Conservation (phyloP, 306 rosid genomes). For the Oemleria cerasiformis region DNA sequence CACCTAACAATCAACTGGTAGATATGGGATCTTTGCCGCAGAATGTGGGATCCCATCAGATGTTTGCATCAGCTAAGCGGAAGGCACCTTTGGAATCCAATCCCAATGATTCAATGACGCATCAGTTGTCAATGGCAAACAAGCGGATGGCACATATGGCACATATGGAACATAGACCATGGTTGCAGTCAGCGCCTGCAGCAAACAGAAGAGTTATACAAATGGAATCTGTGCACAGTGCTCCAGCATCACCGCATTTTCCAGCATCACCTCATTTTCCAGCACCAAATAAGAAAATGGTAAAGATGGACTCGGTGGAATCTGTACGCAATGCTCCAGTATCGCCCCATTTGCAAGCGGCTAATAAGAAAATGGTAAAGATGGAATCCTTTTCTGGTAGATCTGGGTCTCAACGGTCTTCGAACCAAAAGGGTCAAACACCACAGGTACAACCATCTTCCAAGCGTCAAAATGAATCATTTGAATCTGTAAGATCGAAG, state of each 20-base stretch:
- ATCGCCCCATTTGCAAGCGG: constrained; percentile 28
- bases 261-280: constrained; percentile 34
- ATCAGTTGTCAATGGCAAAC: constrained; percentile 35
- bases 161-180: constrained; percentile 57
- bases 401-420: constrained; percentile 54
- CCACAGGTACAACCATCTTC: constrained; percentile 43
- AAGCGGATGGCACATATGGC: constrained; percentile 55
- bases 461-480: constrained; percentile 62
- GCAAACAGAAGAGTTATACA: constrained; percentile 40
- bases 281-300: constrained; percentile 51
- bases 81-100: constrained; percentile 53
- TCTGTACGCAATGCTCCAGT: constrained; percentile 38
- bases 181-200: constrained; percentile 64
- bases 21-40: constrained; percentile 35
- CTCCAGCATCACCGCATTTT: constrained; percentile 34
- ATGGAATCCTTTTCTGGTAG: constrained; percentile 49
- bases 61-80: constrained; percentile 55
- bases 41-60: constrained; percentile 35
- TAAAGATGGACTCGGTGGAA: constrained; percentile 49
- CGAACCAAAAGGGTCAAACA: constrained; percentile 49
- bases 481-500: constrained; percentile 85
- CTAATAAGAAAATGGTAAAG: constrained; percentile 59
- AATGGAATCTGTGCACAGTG: constrained; percentile 36
- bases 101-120: constrained; percentile 21
- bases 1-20: constrained; percentile 37